These are phyloP conservation scores for Plasmodium gonderi DNA, from an alignment of 169 alveolate genomes.

Conservation along the genomic window DNA sequence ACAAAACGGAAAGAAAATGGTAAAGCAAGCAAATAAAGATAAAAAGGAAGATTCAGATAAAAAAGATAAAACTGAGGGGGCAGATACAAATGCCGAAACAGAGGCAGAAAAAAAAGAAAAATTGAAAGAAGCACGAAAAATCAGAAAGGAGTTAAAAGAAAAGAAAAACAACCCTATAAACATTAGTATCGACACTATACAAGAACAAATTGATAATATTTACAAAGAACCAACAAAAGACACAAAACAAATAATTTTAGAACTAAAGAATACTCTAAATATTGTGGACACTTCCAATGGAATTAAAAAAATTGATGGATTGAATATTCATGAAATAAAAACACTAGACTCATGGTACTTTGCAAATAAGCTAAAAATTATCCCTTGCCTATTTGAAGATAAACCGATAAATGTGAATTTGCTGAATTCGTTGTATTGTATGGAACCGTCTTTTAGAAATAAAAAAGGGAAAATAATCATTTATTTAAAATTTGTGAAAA, in stretches of 20 bases:
- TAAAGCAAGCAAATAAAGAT: not conserved
- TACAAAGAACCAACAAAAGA: conserved; percentile 12
- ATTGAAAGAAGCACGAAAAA: not conserved
- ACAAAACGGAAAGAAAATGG: not conserved
- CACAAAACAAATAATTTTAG: conserved; percentile 41
- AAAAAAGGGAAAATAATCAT: conserved; percentile 42
- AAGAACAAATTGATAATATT: not conserved
- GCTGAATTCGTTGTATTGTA: conserved; percentile 11
- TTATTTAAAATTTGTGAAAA: conserved; percentile 45
- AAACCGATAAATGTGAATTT: conserved; percentile 15
- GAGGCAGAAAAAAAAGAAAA: not conserved
- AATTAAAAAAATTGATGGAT: conserved; percentile 32
- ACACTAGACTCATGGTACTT: conserved; percentile 37
- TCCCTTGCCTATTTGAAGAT: conserved; percentile 57
- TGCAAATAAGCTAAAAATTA: conserved; percentile 60
- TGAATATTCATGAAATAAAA: conserved; percentile 22
- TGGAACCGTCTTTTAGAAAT: conserved; percentile 52
- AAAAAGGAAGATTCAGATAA: not conserved
- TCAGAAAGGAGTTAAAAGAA: not conserved
- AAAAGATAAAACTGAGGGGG: not conserved
- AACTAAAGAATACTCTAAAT: conserved; percentile 41
- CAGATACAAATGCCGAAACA: not conserved
- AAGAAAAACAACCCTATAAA: not conserved
- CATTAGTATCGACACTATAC: not conserved
- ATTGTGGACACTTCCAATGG: conserved; percentile 28